Percentiles rank a stretch among this genome's conserved stretches.
Evolutionary conservation across 768 basidiomycete species (phyloP).

Genomic region (Erythrobasidium yunnanense): DNA sequence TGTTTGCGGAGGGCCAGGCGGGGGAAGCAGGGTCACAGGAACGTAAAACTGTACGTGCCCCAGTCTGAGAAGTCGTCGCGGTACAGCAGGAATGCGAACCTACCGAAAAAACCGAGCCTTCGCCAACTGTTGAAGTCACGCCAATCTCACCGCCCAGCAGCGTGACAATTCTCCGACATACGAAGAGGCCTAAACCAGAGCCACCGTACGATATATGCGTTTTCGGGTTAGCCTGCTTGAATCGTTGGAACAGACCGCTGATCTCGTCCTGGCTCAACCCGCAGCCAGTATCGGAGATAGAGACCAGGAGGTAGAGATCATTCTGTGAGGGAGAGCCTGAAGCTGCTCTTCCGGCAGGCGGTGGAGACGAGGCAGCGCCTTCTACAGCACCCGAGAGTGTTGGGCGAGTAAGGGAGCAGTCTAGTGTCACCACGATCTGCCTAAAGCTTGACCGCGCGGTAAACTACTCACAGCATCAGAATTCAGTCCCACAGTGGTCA

Average conservation of each 20-base stretch:
- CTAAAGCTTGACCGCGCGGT: background rate
- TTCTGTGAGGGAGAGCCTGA: too few species aligned
- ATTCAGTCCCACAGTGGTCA: slow-evolving; percentile 35
- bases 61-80: too few species aligned
- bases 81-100: too few species aligned
- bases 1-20: too few species aligned
- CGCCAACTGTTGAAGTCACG: background rate
- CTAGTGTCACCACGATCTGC: slow-evolving; percentile 14
- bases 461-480: slow-evolving; percentile 28
- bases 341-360: too few species aligned
- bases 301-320: slow-evolving; percentile 16
- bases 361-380: too few species aligned
- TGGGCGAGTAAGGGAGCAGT: background rate
- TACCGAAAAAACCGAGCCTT: slow-evolving; percentile 23
- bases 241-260: slow-evolving; percentile 27
- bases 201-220: slow-evolving; percentile 28
- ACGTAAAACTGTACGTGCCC: too few species aligned
- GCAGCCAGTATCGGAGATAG: slow-evolving; percentile 16
- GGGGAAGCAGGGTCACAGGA: too few species aligned
- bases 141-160: slow-evolving; percentile 23
- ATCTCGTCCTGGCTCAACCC: slow-evolving; percentile 25
- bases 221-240: slow-evolving; percentile 25
- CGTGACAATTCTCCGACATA: slow-evolving; percentile 20
- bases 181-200: slow-evolving; percentile 22
- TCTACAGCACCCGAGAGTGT: background rate